Conservation (phyloP, 1,284 basidiomycete species). For the Volvariella volvacea region DNA sequence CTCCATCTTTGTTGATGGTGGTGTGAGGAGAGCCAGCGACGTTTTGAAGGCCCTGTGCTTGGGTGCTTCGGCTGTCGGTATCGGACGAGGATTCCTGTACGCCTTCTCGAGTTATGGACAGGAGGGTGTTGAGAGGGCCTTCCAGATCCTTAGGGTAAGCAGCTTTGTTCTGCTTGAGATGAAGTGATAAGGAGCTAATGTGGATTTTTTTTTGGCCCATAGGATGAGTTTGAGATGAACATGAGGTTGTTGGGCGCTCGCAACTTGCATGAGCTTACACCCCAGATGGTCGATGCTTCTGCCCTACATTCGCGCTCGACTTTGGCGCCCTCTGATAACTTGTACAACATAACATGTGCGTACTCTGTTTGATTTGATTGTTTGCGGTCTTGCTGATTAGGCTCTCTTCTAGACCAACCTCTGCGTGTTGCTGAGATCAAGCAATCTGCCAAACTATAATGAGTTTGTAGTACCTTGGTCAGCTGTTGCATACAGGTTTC, state of each 20-base stretch:
- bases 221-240: constrained; percentile 88
- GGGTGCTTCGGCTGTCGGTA: constrained; percentile 56
- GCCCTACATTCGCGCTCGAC: constrained; percentile 29
- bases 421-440: background rate
- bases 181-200: background rate
- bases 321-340: constrained; percentile 35
- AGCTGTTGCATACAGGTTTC: too few relatives aligned
- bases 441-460: background rate
- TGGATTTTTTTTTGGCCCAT: background rate
- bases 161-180: background rate
- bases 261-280: constrained; percentile 64
- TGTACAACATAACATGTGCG: constrained; percentile 50
- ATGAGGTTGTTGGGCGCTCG: constrained; percentile 78
- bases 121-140: constrained; percentile 46
- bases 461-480: background rate
- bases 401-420: background rate
- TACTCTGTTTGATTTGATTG: constrained; percentile 1
- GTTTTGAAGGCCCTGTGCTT: constrained; percentile 69
- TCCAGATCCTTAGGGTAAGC: constrained; percentile 36
- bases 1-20: constrained; percentile 67
- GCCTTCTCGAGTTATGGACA: constrained; percentile 62
- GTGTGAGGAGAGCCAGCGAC: constrained; percentile 62
- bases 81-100: constrained; percentile 57
- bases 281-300: constrained; percentile 75
- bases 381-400: background rate